These are phyloP conservation scores for Fusarium foetens DNA, from an alignment of 2,329 filamentous ascomycete species.

Conservation along the genomic window DNA sequence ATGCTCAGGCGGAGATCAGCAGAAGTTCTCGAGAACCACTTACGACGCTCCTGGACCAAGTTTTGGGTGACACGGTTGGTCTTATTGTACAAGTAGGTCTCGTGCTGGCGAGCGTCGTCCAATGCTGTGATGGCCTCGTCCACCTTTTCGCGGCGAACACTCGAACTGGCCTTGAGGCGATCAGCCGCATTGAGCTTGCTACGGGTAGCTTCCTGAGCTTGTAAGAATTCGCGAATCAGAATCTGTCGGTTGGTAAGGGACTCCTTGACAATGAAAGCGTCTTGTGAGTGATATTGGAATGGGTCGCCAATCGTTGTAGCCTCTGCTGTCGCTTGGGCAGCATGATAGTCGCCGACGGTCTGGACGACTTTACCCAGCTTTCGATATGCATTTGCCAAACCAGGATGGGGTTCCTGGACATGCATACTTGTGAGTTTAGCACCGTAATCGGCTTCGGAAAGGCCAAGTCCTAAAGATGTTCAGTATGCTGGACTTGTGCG, in stretches of 20 bases:
- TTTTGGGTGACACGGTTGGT: constrained; percentile 90
- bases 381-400: constrained; percentile 88
- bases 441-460: constrained; percentile 92
- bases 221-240: constrained; percentile 88
- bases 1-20: constrained; percentile 85
- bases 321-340: constrained; percentile 95
- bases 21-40: constrained; percentile 89
- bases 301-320: constrained; percentile 94
- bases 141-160: constrained; percentile 92
- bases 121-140: constrained; percentile 94
- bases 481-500: constrained; percentile 22
- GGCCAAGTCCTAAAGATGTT: constrained; percentile 76
- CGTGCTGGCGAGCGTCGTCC: constrained; percentile 85
- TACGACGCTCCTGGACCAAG: constrained; percentile 85
- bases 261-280: constrained; percentile 98
- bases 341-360: constrained; percentile 93
- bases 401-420: constrained; percentile 88
- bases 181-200: constrained; percentile 88
- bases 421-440: constrained; percentile 88
- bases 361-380: constrained; percentile 96
- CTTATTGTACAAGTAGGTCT: constrained; percentile 84
- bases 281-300: constrained; percentile 92
- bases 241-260: constrained; percentile 98
- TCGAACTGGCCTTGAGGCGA: constrained; percentile 85
- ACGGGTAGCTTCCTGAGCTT: constrained; percentile 86